Evolutionary conservation across 2,329 filamentous ascomycete species (phyloP).

Genomic region (Exophiala dermatitidis): DNA sequence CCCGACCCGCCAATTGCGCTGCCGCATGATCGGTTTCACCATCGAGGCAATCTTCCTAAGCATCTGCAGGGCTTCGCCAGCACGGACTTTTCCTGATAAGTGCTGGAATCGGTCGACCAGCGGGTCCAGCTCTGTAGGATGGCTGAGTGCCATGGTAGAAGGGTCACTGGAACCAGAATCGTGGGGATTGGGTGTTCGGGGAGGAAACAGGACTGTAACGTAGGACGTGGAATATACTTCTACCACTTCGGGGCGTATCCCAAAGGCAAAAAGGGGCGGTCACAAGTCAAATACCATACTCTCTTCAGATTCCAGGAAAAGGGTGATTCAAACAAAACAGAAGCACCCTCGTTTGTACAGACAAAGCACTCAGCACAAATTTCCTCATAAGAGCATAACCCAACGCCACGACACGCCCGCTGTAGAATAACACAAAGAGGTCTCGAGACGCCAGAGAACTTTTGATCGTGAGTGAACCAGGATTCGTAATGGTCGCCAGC

Average conservation of each 20-base stretch:
- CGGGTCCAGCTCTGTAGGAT: slow-evolving; percentile 38
- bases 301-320: no score
- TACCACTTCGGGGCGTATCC: not conserved
- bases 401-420: not conserved
- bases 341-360: not conserved
- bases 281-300: not conserved
- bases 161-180: not conserved
- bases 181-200: not conserved
- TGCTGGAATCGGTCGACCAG: slow-evolving; percentile 48
- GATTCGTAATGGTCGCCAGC: slow-evolving; percentile 23
- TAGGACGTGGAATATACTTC: not conserved
- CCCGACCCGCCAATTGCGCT: slow-evolving; percentile 69
- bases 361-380: not conserved
- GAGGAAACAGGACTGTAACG: not conserved
- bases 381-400: not conserved
- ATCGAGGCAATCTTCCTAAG: slow-evolving; percentile 77
- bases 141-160: slow-evolving; percentile 13
- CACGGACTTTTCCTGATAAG: slow-evolving; percentile 43
- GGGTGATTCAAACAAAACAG: not conserved
- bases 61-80: slow-evolving; percentile 49
- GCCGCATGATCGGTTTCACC: slow-evolving; percentile 92
- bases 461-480: slow-evolving; percentile 5
- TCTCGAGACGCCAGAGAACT: slow-evolving; percentile 8
- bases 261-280: not conserved
- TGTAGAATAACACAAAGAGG: not conserved